Evolutionary conservation across 257 asterid genomes (phyloP), one percentile per base, ranked within the genome.

Genomic region (Jacaranda mimosifolia): DNA sequence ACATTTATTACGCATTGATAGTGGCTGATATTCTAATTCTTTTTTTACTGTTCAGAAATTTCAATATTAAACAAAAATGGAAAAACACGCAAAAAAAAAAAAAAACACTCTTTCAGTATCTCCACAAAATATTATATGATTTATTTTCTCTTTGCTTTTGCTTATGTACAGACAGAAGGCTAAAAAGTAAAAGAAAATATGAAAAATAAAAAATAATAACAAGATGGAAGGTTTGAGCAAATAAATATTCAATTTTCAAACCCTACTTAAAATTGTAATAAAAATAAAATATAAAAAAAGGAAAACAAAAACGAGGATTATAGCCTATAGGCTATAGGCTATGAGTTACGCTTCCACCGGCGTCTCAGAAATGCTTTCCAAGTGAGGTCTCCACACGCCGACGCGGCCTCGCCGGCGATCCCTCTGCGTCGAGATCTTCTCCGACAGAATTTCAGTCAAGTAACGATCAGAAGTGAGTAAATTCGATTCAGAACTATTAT

Each of bases 301-400:
- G n/a, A 68, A 14, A 52, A 52, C 14, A 21, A 48, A 48, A 38
- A 68, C 32, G 32, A 70, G 19, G 58, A 35, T 8, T 52, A 69
- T 32, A 7, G 6, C 32, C 7, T 52, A 69, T 32, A 7, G 6
- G 46, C 7, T 52, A 69, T 32, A 7, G 6, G 46, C 45, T 68
- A 38, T 36, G 11, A 59, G 58, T 59, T 18, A 76, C 63, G 78
- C 74, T 79, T 88, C 91, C 26, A 32, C 43, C 58, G 86, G 86
- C 40, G 90, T 77, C 83, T 92, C 97, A 42, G 86, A 88, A 83
- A 92, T 92, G 74, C 96, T 92, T 66, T 88, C 88, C 43, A 92
- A 72, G 45, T 90, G 91, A 6, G 97, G 97, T 63, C 94, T 83
- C 97, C 97, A 92, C 1, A 90, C 85, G 7, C 89, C 86, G 32